A percentile compares a stretch with the other conserved stretches of the same genome.
phyloP scores from a whole-genome alignment of 2,329 filamentous ascomycete genomes.

The Paraphoma chrysanthemicola region DNA sequence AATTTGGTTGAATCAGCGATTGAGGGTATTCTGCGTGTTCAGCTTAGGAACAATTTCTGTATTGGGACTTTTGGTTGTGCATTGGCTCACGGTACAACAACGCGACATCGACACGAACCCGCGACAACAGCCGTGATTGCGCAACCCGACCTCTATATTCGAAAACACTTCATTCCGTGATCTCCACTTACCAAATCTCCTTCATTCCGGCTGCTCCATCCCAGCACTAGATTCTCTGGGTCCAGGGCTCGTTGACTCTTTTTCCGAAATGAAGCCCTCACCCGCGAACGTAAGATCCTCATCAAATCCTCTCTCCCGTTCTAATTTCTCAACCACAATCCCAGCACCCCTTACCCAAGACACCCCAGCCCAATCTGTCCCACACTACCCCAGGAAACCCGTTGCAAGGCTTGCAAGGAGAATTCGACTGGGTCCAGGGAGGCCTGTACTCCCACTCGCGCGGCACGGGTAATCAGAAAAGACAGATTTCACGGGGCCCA shows the following conservation, averaged over 20 bases:
- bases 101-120: too few relatives aligned
- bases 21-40: too few relatives aligned
- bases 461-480: background rate
- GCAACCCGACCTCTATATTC: background rate
- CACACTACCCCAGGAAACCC: background rate
- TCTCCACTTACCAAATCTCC: background rate
- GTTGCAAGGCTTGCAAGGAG: background rate
- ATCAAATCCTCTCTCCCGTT: background rate
- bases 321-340: too few relatives aligned
- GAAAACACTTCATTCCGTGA: background rate
- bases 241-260: background rate
- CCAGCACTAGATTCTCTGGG: background rate
- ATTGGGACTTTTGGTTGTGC: too few relatives aligned
- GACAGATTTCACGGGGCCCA: background rate
- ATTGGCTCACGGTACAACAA: too few relatives aligned
- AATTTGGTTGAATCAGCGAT: too few relatives aligned
- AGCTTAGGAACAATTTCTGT: too few relatives aligned
- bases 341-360: background rate
- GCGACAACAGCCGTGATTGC: too few relatives aligned
- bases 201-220: background rate
- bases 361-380: background rate
- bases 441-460: background rate
- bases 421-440: conserved; percentile 1
- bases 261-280: background rate
- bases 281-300: background rate